A percentile compares a stretch with the other conserved stretches of the same genome.
Conservation (phyloP, 2,329 filamentous ascomycete species). For the Aspergillus ochraceus region DNA sequence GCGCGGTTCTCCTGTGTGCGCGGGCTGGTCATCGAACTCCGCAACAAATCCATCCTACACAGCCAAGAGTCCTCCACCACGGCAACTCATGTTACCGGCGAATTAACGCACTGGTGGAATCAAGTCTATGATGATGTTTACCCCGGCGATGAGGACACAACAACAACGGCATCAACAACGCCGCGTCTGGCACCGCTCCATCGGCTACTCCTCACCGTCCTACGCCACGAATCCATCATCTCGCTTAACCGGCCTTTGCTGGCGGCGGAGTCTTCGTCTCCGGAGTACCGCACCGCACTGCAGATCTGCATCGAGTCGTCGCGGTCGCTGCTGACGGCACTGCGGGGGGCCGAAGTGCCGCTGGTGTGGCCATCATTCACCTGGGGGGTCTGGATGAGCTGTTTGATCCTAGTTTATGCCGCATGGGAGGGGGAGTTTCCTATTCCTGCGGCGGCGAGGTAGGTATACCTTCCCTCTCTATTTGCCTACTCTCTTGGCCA, state of each 20-base stretch:
- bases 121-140: slow-evolving; percentile 53
- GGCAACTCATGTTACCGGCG: slow-evolving; percentile 49
- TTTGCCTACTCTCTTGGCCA: not conserved
- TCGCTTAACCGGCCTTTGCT: slow-evolving; percentile 54
- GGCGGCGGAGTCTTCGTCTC: slow-evolving; percentile 45
- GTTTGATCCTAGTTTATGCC: slow-evolving; percentile 53
- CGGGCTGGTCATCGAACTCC: slow-evolving; percentile 53
- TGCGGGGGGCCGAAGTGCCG: slow-evolving; percentile 29
- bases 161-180: not conserved
- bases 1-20: slow-evolving; percentile 52
- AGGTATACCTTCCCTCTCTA: not conserved
- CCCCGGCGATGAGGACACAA: slow-evolving; percentile 29
- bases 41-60: slow-evolving; percentile 53
- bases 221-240: slow-evolving; percentile 54
- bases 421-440: slow-evolving; percentile 49
- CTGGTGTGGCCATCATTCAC: slow-evolving; percentile 55
- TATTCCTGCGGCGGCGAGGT: slow-evolving; percentile 18
- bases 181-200: slow-evolving; percentile 33
- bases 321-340: slow-evolving; percentile 47
- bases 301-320: slow-evolving; percentile 55
- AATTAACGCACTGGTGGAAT: slow-evolving; percentile 55
- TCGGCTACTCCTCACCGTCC: slow-evolving; percentile 43
- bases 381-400: slow-evolving; percentile 56
- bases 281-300: slow-evolving; percentile 50
- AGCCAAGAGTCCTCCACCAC: slow-evolving; percentile 46